A percentile compares a stretch with the other conserved stretches of the same genome.
Evolutionary conservation across 768 basidiomycete genomes (phyloP).

Genomic region (Tricholoma matsutake): DNA sequence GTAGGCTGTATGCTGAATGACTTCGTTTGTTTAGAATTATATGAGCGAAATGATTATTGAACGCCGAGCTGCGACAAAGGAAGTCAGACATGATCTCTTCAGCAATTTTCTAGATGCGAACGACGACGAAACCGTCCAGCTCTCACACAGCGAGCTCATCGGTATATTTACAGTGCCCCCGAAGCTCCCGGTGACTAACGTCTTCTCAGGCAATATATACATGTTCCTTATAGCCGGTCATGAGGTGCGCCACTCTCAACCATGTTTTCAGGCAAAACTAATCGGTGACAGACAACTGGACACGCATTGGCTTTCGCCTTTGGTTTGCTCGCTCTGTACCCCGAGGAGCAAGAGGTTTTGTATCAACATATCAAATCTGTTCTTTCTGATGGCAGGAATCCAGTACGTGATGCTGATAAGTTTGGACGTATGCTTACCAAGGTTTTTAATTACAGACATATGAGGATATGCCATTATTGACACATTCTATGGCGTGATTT

Average conservation of each 20-base stretch:
- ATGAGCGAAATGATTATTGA: conserved; percentile 53
- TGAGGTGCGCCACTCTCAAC: conserved; percentile 35
- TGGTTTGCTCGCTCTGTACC: conserved; percentile 40
- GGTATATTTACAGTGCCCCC: conserved; percentile 16
- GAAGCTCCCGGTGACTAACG: neutral
- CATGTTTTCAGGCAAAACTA: neutral
- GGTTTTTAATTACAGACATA: conserved; percentile 28
- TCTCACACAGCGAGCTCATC: conserved; percentile 44
- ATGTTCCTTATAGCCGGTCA: conserved; percentile 60
- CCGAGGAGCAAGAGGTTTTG: conserved; percentile 41
- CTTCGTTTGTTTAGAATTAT: conserved; percentile 30
- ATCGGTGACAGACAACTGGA: conserved; percentile 31
- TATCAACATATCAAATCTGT: conserved; percentile 35
- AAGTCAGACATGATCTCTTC: conserved; percentile 48
- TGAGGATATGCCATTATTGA: conserved; percentile 38
- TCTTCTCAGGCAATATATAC: conserved; percentile 39
- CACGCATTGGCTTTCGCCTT: conserved; percentile 38
- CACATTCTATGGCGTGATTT: conserved; percentile 36
- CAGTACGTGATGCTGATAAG: conserved; percentile 20
- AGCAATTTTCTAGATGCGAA: conserved; percentile 50
- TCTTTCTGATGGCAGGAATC: conserved; percentile 27
- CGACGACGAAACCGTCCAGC: conserved; percentile 32
- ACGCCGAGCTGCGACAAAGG: conserved; percentile 34
- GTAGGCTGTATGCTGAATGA: neutral
- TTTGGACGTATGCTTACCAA: neutral